These are phyloP conservation scores for Sanghuangporus weigelae DNA, from an alignment of 1,284 basidiomycete species.

Conservation along the genomic window DNA sequence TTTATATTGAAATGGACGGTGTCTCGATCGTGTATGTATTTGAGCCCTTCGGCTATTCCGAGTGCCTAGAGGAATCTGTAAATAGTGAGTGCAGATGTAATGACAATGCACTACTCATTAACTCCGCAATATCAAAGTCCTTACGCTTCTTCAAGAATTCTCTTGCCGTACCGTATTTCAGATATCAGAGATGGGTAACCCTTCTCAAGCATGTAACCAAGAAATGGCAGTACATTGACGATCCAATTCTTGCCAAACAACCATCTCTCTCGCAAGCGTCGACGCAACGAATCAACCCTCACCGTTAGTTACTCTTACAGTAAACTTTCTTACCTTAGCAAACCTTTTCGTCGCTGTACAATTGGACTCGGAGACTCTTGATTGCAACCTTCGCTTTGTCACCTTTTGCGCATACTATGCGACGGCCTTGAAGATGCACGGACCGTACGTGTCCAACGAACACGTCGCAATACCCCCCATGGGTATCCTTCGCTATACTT, in stretches of 20 bases:
- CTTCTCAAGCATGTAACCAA: slow-evolving; percentile 6
- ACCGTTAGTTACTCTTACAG: not conserved
- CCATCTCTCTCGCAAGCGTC: slow-evolving; percentile 5
- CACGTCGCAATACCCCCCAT: slow-evolving; percentile 4
- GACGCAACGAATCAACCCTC: not conserved
- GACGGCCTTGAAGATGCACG: not conserved
- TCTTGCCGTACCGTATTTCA: slow-evolving; percentile 6
- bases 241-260: slow-evolving; percentile 9
- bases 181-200: slow-evolving; percentile 9
- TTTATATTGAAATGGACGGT: slow-evolving; percentile 10
- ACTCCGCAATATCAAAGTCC: not conserved
- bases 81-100: not conserved
- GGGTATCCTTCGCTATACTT: not conserved
- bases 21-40: slow-evolving; percentile 2
- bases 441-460: not conserved
- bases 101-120: not conserved
- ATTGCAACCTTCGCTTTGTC: slow-evolving; percentile 5
- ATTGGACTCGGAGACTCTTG: slow-evolving; percentile 5
- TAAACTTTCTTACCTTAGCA: not conserved
- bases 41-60: slow-evolving; percentile 5
- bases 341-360: not conserved
- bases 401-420: not conserved
- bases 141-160: not conserved
- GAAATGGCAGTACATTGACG: slow-evolving; percentile 7
- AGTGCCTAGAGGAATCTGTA: not conserved